Evolutionary conservation across 139 green algal genomes (phyloP).

Genomic region (Diplosphaera chodatii): DNA sequence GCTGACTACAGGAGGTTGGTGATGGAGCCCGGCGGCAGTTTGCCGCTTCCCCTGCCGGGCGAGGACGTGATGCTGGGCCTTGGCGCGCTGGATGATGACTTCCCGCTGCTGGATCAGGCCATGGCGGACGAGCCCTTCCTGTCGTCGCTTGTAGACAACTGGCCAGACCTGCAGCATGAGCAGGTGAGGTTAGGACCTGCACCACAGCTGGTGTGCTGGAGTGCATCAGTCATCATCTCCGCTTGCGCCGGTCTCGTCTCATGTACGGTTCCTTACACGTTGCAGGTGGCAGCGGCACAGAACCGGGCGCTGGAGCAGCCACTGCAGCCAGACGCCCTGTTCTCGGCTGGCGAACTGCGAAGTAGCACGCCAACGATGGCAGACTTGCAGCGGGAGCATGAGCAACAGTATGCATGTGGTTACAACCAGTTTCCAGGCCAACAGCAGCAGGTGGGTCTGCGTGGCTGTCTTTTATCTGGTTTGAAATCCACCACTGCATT

Average conservation of each 20-base stretch:
- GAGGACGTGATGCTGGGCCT: too few species aligned
- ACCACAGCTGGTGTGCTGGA: too few species aligned
- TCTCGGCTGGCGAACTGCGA: background rate
- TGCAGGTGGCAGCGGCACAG: background rate
- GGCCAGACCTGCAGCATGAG: background rate
- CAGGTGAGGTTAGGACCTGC: background rate
- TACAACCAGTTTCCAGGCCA: background rate
- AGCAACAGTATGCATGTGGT: constrained; percentile 9
- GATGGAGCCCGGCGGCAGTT: too few species aligned
- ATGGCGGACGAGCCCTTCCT: background rate
- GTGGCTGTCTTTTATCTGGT: too few species aligned
- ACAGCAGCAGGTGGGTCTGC: background rate
- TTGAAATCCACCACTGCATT: too few species aligned
- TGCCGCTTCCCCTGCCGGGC: too few species aligned
- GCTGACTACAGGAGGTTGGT: too few species aligned
- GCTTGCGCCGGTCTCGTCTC: too few species aligned
- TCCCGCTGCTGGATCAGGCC: too few species aligned
- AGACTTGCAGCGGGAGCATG: background rate
- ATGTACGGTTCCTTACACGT: too few species aligned
- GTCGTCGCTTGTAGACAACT: background rate
- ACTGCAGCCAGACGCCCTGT: background rate
- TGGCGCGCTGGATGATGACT: too few species aligned
- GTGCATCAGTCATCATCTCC: too few species aligned
- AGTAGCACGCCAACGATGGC: background rate
- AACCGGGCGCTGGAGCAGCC: background rate